Base-by-base conservation (phyloP, 257 asterid species). In the Solanum dulcamara region DNA sequence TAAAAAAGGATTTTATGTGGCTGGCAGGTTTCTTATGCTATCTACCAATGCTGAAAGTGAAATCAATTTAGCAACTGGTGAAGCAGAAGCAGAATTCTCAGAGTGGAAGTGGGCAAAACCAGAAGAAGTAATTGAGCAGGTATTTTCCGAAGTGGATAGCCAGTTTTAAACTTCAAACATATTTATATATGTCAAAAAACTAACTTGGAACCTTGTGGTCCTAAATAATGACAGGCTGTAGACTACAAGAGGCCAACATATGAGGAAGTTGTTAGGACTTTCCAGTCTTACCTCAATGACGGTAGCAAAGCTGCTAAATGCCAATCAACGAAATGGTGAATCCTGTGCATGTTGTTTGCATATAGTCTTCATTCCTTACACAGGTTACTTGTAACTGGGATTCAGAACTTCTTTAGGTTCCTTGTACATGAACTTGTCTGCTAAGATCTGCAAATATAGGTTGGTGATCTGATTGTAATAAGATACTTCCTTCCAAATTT, bases 101-200 rank as follows among this genome's bases (percentile, higher is more conserved):
- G 98, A 96, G 71, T 96, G 99, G 99, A 96, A 96, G 90, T 96
- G 99, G 99, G 94, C 98, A 35, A 87, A 88, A 53, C 98, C 98
- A 57, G 93, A 93, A 90, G 98, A 94, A 85, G 98, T 94, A 83
- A 87, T 95, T 55, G 99, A 94, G 81, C 98, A 96, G 97, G 99
- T 94, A 88, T 15, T 33, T 8, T 35, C 24, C 55, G 7, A 18
- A 84, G 30, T 37, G 70, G 30, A 67, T 60, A 64, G 74, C 85
- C 53, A 10, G 40, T 33, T 40, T 2, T 26, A 66, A 81, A 80
- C 83, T 50, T 32, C 40, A 66, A 59, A 60, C 57, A 2, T 6
- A 30, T 80, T 24, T 7, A 8, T 51, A 18, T 17, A 18, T 30
- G 17, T 44, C 38, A 60, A 83, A 42, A 72, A 30, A 68, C 88